phyloP scores from a whole-genome alignment of 306 rosid genomes.

The Begonia masoniana region DNA sequence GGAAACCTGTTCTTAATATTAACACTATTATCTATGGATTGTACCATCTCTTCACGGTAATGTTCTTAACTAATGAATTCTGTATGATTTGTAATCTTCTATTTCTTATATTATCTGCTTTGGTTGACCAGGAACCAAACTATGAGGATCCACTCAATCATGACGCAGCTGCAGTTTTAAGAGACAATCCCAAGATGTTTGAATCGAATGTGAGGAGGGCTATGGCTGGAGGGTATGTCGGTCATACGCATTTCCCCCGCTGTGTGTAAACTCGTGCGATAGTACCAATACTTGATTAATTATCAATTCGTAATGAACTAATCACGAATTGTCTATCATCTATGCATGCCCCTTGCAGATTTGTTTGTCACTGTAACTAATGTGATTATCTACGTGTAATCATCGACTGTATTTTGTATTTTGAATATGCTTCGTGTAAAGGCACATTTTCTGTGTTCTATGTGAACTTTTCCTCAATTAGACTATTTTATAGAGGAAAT shows the following conservation, averaged over 20 bases:
- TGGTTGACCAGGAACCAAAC: constrained; percentile 29
- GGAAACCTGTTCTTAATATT: constrained; percentile 43
- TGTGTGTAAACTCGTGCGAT: constrained; percentile 22
- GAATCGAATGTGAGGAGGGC: constrained; percentile 49
- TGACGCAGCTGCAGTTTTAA: constrained; percentile 42
- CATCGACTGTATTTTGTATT: too few relatives aligned
- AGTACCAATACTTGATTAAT: too few relatives aligned
- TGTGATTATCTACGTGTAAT: too few relatives aligned
- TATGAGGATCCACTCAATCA: constrained; percentile 42
- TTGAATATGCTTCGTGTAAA: too few relatives aligned
- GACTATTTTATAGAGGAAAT: too few relatives aligned
- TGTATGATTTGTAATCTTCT: neutral
- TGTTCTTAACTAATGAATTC: neutral
- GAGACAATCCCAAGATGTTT: constrained; percentile 41
- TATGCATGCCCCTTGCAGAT: too few relatives aligned
- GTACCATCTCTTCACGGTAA: constrained; percentile 47
- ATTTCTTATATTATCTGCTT: too few relatives aligned
- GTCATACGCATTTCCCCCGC: constrained; percentile 34
- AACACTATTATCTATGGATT: constrained; percentile 41
- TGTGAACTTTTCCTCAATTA: too few relatives aligned
- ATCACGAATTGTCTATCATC: too few relatives aligned
- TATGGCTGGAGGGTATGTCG: constrained; percentile 50
- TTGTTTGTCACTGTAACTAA: too few relatives aligned
- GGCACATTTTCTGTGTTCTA: too few relatives aligned
- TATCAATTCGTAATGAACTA: too few relatives aligned